Evolutionary conservation across 768 basidiomycete species (phyloP), one percentile per base, ranked within the genome.

Genomic region (Trametes coccinea): DNA sequence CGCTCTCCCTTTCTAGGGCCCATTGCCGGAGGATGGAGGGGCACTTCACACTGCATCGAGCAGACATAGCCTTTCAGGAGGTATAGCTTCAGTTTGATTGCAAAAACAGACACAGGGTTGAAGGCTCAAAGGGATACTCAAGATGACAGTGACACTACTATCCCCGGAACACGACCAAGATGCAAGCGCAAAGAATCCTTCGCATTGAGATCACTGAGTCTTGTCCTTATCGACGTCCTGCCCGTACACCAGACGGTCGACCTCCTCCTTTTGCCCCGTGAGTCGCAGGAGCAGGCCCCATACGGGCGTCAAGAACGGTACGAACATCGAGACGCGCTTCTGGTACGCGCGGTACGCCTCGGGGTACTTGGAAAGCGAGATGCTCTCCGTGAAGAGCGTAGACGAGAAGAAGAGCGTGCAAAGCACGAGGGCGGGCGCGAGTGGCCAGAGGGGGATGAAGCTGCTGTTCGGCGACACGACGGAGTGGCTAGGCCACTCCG

Each of bases 271-370:
- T 62, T 70, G 70, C 0, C 82, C 82, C 30, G 66, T 72, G 1
- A 78, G 58, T 30, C 66, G 64, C 60, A 84, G 69, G 56, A 78
- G 63, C 2, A 72, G 40, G 13, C 77, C 84, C 71, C 74, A 83
- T 34, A 82, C 73, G 0, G 76, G 67, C 0, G 85, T 86, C 34
- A 72, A 59, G 14, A 77, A 53, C 2, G 86, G 85, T 8, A 77
- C 65, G 70, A 96, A 95, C 89, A 93, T 93, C 11, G 83, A 87
- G 4, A 96, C 93, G 22, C 93, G 84, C 59, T 78, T 70, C 68
- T 86, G 86, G 72, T 95, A 97, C 4, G 86, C 83, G 5, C 70
- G 70, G 73, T 96, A 97, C 3, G 77, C 81, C 14, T 74, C 74
- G 2, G 88, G 84, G 69, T 93, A 94, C 72, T 97, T 97, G 51